Evolutionary conservation across 768 basidiomycete genomes (phyloP), one percentile per base, ranked within the genome.

Genomic region (Suillus ampliporus): DNA sequence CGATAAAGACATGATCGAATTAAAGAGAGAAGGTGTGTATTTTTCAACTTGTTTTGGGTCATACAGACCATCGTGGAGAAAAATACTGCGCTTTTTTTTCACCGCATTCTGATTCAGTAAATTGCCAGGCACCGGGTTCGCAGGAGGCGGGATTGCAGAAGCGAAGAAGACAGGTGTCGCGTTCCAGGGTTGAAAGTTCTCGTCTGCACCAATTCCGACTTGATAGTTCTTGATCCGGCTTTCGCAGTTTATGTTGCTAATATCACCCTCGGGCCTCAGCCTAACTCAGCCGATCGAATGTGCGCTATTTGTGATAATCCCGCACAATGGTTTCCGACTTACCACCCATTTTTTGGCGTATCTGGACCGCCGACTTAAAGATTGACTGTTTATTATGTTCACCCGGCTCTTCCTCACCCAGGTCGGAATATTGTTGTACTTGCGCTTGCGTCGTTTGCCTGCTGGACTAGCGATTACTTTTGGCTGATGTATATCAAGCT

Each of bases 71-170:
- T 43, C 13, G 44, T 53, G 35, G 35, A n/a, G 35, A 28, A 14
- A 52, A 19, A 19, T 51, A 53, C 19, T 31, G 38, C 23, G 21
- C 4, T 23, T 10, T 35, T 34, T 10, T 17, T 40, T 26, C 5
- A 50, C 44, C 43, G 19, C 28, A 15, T 50, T 65, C 26, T 71
- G 57, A 21, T 60, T 28, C 17, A 50, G 38, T 50, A 23, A 50
- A 53, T 48, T 43, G 54, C 34, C 60, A 94, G 92, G 94, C 28
- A 98, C 96, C 11, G 95, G 96, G 0, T 98, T 92, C 71, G 95
- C 96, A 9, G 91, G 92, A 58, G 95, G 96, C n/a, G 96, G 96
- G 7, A 76, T 94, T 67, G 94, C 95, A n/a, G 94, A 97, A 77
- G 90, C 91, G 0, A 88, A 86, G 41, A 90, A 86, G 73, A 81